Evolutionary conservation across 768 basidiomycete genomes (phyloP), one percentile per base, ranked within the genome.

Genomic region (Hypholoma fasciculare): DNA sequence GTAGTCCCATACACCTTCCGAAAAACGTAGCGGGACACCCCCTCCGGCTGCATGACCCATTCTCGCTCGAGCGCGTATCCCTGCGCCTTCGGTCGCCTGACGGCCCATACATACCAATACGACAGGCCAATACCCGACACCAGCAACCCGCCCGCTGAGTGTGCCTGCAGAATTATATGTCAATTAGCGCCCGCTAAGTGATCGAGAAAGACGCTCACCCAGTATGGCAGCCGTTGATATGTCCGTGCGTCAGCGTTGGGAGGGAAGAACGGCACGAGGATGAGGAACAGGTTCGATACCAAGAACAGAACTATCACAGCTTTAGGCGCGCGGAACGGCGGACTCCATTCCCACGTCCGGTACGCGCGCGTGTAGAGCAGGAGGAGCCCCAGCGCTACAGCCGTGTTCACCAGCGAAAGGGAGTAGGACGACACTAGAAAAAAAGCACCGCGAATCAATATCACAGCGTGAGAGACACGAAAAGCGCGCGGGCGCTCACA

Each of bases 141-240:
- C 0, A 70, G 65, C 54, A 83, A 70, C 0, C 81, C 78, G 13
- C 77, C 73, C n/a, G 76, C 70, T 8, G 79, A 26, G 37, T 54
- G 54, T 3, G 54, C 40, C 54, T 54, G 26, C 11, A 39, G 2
- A 34, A 9, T 16, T 34, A 42, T 7, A 39, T 0, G 7, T 19
- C 6, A 7, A 27, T 42, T 42, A 42, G 17, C 12, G 7, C 23
- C 27, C n/a, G n/a, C n/a, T n/a, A n/a, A n/a, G n/a, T n/a, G n/a
- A 73, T 84, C 87, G 37, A 4, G 19, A 46, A 52, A 43, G 38
- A 23, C 11, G 14, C 86, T 63, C 62, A 89, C 89, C 78, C 84
- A 90, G 63, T 90, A 91, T 4, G 88, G 87, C 11, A 91, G 74
- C 56, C 73, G 65, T 20, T 81, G 74, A 62, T 90, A 90, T 2